phyloP scores from a whole-genome alignment of 2,329 filamentous ascomycete species.

The Beauveria brongniartii region DNA sequence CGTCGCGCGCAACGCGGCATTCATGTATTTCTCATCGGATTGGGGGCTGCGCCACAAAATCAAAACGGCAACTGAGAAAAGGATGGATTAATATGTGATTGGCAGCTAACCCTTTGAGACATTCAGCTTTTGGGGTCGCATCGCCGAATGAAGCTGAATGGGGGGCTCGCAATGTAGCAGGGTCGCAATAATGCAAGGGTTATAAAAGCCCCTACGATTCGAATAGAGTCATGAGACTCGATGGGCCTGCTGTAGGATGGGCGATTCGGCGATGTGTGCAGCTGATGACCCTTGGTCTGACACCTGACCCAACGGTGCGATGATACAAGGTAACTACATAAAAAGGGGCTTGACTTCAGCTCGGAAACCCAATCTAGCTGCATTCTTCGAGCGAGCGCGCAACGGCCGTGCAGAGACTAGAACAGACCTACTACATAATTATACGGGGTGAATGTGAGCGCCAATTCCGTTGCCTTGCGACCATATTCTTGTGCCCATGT shows the following conservation, averaged over 20 bases:
- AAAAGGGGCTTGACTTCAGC: neutral
- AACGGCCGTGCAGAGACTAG: neutral
- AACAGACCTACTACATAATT: neutral
- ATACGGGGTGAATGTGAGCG: no score
- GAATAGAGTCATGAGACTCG: neutral
- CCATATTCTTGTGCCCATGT: neutral
- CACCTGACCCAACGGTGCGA: neutral
- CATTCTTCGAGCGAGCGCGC: neutral
- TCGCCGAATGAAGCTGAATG: neutral
- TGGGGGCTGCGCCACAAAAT: neutral
- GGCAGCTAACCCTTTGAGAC: neutral
- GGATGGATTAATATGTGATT: neutral
- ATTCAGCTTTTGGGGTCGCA: neutral
- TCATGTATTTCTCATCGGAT: neutral
- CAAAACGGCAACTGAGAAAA: neutral
- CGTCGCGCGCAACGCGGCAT: neutral
- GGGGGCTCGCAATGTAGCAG: neutral
- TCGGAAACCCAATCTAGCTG: neutral
- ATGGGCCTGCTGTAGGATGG: neutral
- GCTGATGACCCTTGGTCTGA: neutral
- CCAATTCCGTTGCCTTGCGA: neutral
- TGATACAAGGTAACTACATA: neutral
- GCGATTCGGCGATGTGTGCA: neutral
- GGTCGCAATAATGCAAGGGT: neutral
- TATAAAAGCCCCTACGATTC: neutral